Evolutionary conservation across 306 rosid genomes (phyloP).

Genomic region (Arachis stenosperma): DNA sequence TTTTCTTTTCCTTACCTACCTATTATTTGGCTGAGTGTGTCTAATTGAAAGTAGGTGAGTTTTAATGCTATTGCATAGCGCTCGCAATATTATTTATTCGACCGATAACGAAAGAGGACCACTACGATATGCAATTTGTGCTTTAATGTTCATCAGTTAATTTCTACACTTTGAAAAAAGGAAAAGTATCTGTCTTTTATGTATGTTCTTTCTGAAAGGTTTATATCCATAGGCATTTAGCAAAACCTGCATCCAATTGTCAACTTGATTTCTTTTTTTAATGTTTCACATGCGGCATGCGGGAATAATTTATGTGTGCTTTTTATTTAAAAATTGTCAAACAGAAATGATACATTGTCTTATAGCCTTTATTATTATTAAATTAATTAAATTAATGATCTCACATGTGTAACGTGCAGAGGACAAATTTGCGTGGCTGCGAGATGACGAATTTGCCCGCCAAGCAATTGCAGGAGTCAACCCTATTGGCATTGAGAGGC

Average conservation of each 20-base stretch:
- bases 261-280: constrained; percentile 1
- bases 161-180: background rate
- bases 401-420: constrained; percentile 51
- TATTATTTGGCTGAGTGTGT: background rate
- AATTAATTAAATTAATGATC: background rate
- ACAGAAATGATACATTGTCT: too few species aligned
- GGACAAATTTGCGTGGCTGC: constrained; percentile 89
- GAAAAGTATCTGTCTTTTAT: background rate
- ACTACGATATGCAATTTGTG: constrained; percentile 22
- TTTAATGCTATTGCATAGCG: background rate
- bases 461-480: constrained; percentile 92
- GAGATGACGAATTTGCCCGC: constrained; percentile 96
- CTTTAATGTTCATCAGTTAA: constrained; percentile 24
- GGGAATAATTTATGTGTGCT: constrained; percentile 20
- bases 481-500: constrained; percentile 78
- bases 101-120: constrained; percentile 18
- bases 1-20: background rate
- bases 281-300: constrained; percentile 43
- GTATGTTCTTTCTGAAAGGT: background rate
- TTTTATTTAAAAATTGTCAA: background rate
- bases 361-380: background rate
- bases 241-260: constrained; percentile 1
- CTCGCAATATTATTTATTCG: background rate
- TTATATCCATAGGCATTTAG: background rate
- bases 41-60: background rate